Evolutionary conservation across 106 monocot genomes (phyloP), one percentile per base, ranked within the genome.

Genomic region (Hemerocallis citrina): DNA sequence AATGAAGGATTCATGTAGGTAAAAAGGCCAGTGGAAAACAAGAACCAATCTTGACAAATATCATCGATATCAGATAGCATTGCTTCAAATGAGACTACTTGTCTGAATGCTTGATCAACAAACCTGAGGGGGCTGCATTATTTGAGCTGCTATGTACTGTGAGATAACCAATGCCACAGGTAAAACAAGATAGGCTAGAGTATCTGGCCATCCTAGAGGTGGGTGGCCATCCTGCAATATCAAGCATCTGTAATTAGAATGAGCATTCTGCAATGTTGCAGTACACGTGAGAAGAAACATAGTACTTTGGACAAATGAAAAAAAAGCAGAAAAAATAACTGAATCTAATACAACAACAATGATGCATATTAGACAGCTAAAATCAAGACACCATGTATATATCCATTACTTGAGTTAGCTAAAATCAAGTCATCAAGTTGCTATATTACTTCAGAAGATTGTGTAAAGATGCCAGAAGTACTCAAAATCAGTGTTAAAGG

Each of bases 121-220:
- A 66, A 94, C 93, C 85, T 94, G 85, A 38, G 64, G 8, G 57
- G 77, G 76, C 55, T 89, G 93, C 84, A 94, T 70, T 37, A 94
- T 67, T 72, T 94, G 89, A 72, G 83, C 63, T 44, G 93, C 85
- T 43, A 89, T 71, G 54, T 85, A 94, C 32, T 94, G 93, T 54
- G 89, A 80, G n/a, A 85, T 20, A 57, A 89, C 65, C 34, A 94
- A 71, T 61, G 89, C 63, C 30, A 77, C 73, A 30, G 93, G 93
- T 57, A 94, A 52, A 6, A 94, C 89, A 36, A 94, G 89, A 79
- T 94, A 94, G 34, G 85, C 82, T 40, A 79, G 62, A 10, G 93
- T 94, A 34, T 89, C 85, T 57, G 82, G 70, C 93, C 93, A 94
- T 63, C 93, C 93, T 72, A 94, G 62, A 43, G 93, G 93, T 65